A percentile compares a stretch with the other conserved stretches of the same genome.
Conservation (phyloP, 1,284 basidiomycete species). For the Papiliotrema fonsecae region DNA sequence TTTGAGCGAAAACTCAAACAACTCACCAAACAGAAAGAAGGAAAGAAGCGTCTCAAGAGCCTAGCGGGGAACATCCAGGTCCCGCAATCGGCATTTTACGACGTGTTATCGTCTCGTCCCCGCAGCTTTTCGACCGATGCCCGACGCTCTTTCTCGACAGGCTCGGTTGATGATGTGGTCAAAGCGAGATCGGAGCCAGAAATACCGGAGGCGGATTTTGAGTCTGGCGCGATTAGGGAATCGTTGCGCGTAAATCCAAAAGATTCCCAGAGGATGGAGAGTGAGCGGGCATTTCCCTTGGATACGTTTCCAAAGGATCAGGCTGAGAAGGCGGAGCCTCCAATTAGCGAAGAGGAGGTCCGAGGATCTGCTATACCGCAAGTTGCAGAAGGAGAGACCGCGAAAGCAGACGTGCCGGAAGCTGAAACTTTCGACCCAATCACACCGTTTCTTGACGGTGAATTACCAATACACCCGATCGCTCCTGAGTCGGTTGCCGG, state of each 20-base stretch:
- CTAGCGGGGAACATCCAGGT: slow-evolving; percentile 75
- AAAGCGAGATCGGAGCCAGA: too few species aligned
- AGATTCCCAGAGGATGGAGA: too few species aligned
- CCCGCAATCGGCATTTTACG: slow-evolving; percentile 86
- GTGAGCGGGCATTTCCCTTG: too few species aligned
- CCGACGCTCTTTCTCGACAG: neutral
- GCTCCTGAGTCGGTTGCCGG: too few species aligned
- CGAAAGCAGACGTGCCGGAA: neutral
- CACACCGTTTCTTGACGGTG: too few species aligned
- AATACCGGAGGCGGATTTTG: too few species aligned
- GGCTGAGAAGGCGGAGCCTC: neutral
- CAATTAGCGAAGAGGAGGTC: neutral
- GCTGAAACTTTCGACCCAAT: neutral
- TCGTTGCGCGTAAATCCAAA: too few species aligned
- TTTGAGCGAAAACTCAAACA: slow-evolving; percentile 89
- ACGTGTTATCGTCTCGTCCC: slow-evolving; percentile 61
- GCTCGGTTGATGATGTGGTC: too few species aligned
- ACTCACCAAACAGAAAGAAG: slow-evolving; percentile 86
- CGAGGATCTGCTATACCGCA: neutral
- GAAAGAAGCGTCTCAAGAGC: slow-evolving; percentile 78
- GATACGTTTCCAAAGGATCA: neutral
- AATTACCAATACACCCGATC: neutral
- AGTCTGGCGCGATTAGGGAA: too few species aligned
- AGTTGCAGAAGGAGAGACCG: neutral
- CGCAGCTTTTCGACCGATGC: slow-evolving; percentile 22